Percentiles rank a stretch among this genome's conserved stretches.
phyloP scores from a whole-genome alignment of 768 basidiomycete species.

The Galerina marginata region DNA sequence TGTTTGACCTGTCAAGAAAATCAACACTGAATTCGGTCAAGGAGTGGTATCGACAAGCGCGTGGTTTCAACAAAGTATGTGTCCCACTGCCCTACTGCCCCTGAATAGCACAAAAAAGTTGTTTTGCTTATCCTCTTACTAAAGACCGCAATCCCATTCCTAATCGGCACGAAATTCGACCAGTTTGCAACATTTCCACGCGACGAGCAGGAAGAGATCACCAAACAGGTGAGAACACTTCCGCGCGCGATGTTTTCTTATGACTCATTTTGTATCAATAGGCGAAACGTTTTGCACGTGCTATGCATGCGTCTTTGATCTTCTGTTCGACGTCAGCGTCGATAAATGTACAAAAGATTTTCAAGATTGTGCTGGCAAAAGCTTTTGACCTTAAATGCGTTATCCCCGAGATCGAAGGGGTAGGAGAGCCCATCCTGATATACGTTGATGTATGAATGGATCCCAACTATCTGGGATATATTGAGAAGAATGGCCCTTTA shows the following conservation, averaged over 20 bases:
- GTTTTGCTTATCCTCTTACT: background rate
- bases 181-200: conserved; percentile 93
- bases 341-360: conserved; percentile 99
- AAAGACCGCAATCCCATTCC: conserved; percentile 97
- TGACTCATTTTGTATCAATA: conserved; percentile 33
- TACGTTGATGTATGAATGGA: conserved; percentile 79
- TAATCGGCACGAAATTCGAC: conserved; percentile 99
- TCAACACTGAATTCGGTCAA: conserved; percentile 98
- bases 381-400: conserved; percentile 99
- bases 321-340: conserved; percentile 99
- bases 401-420: conserved; percentile 96
- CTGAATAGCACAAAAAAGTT: too few relatives aligned
- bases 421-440: conserved; percentile 93
- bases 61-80: conserved; percentile 97
- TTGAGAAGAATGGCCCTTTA: conserved; percentile 1
- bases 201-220: conserved; percentile 99
- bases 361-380: conserved; percentile 96
- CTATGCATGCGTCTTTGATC: conserved; percentile 99
- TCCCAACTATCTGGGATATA: conserved; percentile 8
- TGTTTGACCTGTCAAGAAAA: conserved; percentile 99
- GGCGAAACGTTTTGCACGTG: conserved; percentile 98
- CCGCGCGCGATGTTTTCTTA: background rate
- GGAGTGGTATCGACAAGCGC: conserved; percentile 99
- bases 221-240: conserved; percentile 77
- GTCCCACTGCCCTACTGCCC: background rate